These are phyloP conservation scores for Russula vinacea DNA, from an alignment of 768 basidiomycete species.

Conservation along the genomic window DNA sequence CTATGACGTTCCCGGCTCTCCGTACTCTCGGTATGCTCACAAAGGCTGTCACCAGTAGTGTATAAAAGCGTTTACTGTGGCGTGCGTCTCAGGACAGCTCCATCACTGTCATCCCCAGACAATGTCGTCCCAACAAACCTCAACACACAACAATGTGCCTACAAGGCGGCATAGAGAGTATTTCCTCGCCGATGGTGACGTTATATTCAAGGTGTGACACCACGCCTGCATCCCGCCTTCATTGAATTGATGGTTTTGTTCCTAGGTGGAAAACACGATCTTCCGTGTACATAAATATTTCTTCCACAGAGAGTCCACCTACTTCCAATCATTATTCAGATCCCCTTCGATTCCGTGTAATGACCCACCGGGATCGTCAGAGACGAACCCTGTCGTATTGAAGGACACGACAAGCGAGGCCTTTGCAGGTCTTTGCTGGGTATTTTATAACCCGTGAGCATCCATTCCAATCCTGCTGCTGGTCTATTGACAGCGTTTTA, in stretches of 20 bases:
- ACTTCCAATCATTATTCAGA: conserved; percentile 39
- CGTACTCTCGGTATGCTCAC: neutral
- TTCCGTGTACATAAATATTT: conserved; percentile 62
- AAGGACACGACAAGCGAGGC: conserved; percentile 31
- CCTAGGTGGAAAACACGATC: conserved; percentile 52
- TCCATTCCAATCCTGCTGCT: conserved; percentile 21
- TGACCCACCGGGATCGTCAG: conserved; percentile 33
- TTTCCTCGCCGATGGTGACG: neutral
- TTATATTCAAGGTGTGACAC: neutral
- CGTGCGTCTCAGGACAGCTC: neutral
- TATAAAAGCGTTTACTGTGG: conserved; percentile 11
- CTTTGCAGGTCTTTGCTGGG: conserved; percentile 35
- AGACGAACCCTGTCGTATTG: conserved; percentile 35
- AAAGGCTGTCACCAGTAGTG: neutral
- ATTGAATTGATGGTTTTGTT: neutral
- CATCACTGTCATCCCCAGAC: neutral
- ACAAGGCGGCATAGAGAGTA: neutral
- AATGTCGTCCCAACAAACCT: neutral
- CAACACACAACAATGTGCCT: neutral
- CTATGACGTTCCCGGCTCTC: neutral
- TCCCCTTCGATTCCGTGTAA: conserved; percentile 28
- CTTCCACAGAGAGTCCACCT: conserved; percentile 56
- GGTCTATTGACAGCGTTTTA: conserved; percentile 31
- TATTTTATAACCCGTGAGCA: conserved; percentile 38
- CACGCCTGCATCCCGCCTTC: neutral